Conservation (phyloP, 2,329 filamentous ascomycete species). For the Blastomyces silverae region DNA sequence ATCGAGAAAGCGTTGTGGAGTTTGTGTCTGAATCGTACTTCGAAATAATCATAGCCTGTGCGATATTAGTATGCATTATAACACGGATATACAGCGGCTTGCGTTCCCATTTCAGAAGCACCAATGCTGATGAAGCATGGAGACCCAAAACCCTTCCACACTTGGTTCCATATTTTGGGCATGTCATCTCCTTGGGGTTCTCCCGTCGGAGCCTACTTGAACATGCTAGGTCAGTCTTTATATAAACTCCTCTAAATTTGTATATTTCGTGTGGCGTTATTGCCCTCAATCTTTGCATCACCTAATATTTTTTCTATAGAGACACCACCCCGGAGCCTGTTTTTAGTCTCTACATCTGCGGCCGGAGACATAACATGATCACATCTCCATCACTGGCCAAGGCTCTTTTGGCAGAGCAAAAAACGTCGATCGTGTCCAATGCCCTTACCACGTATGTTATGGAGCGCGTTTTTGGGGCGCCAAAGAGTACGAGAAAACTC, state of each 20-base stretch:
- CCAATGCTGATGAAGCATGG: constrained; percentile 25
- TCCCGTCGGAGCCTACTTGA: constrained; percentile 42
- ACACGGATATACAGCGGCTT: constrained; percentile 38
- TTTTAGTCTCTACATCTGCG: constrained; percentile 46
- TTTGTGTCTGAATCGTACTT: constrained; percentile 19
- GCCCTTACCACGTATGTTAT: constrained; percentile 33
- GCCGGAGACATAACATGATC: constrained; percentile 47
- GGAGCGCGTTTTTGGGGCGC: constrained; percentile 41
- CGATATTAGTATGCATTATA: constrained; percentile 32
- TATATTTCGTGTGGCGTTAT: constrained; percentile 7
- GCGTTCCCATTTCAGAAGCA: constrained; percentile 26
- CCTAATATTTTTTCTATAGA: constrained; percentile 26
- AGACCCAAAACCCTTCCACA: constrained; percentile 49
- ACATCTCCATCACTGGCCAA: constrained; percentile 44
- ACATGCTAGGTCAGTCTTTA: constrained; percentile 35
- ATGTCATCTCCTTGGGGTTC: constrained; percentile 46
- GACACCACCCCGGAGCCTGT: constrained; percentile 37
- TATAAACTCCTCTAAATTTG: not conserved
- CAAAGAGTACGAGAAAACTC: constrained; percentile 33
- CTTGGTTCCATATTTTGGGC: constrained; percentile 54
- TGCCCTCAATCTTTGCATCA: constrained; percentile 13
- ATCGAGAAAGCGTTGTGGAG: constrained; percentile 4
- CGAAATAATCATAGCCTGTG: constrained; percentile 26
- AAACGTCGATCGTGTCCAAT: constrained; percentile 26
- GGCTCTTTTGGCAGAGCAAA: constrained; percentile 32